Conservation (phyloP, 1,139 yeast species). For the Entelexis paramagnoliae region DNA sequence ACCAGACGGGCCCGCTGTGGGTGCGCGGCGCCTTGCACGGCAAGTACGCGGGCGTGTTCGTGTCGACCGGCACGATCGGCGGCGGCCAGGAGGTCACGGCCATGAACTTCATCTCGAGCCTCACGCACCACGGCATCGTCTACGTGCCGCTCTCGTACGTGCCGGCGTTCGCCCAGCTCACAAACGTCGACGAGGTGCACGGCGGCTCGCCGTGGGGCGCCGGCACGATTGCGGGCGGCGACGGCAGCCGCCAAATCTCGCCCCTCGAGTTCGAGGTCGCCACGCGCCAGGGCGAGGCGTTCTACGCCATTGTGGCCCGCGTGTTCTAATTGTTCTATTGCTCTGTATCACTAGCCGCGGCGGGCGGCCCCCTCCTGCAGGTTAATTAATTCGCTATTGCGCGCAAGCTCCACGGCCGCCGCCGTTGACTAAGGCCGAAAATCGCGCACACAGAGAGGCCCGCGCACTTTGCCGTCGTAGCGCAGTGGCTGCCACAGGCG, state of each 20-base stretch:
- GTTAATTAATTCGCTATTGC: too few species aligned
- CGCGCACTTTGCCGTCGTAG: too few species aligned
- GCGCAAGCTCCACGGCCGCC: too few species aligned
- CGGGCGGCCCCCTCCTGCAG: too few species aligned
- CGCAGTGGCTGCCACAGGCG: too few species aligned
- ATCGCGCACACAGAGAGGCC: too few species aligned
- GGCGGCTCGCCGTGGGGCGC: constrained; percentile 91
- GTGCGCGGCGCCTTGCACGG: constrained; percentile 63
- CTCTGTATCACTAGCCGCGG: not conserved
- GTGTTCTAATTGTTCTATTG: not conserved
- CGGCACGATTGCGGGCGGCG: constrained; percentile 66
- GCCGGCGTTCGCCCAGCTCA: constrained; percentile 46
- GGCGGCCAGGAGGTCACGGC: constrained; percentile 75
- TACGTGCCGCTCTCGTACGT: constrained; percentile 75
- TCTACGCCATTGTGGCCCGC: constrained; percentile 39
- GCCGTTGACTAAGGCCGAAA: too few species aligned
- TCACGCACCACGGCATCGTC: constrained; percentile 71
- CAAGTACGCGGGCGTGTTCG: constrained; percentile 66
- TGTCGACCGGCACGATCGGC: constrained; percentile 71
- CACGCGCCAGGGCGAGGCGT: constrained; percentile 51
- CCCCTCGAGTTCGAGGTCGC: constrained; percentile 58
- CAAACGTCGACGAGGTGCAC: constrained; percentile 58
- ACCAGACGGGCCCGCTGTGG: constrained; percentile 75
- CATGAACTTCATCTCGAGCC: constrained; percentile 54
- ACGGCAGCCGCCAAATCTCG: constrained; percentile 66